phyloP scores from a whole-genome alignment of 148 eudicot genomes.

The Camellia lanceoleosa region DNA sequence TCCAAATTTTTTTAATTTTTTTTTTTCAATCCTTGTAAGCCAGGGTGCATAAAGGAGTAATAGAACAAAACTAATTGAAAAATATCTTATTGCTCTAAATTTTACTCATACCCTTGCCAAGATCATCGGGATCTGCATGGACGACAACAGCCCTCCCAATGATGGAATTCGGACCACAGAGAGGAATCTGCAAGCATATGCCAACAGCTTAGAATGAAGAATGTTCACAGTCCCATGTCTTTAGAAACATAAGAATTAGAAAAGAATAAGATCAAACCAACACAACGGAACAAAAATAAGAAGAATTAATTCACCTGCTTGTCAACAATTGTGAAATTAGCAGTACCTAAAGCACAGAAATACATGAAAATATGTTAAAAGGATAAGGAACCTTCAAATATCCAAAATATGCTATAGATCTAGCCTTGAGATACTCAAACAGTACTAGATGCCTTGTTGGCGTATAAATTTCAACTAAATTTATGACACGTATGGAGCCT shows the following conservation, averaged over 20 bases:
- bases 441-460: background rate
- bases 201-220: background rate
- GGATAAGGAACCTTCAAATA: background rate
- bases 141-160: conserved; percentile 95
- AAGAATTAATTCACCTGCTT: conserved; percentile 42
- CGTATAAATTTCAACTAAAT: too few relatives aligned
- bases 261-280: background rate
- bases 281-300: background rate
- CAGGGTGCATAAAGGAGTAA: background rate
- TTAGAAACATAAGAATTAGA: background rate
- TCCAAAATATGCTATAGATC: background rate
- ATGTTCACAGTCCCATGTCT: background rate
- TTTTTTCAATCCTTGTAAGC: background rate
- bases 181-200: conserved; percentile 56
- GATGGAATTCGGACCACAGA: conserved; percentile 66
- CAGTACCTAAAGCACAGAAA: conserved; percentile 52
- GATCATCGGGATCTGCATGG: conserved; percentile 94
- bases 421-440: background rate
- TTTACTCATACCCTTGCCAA: conserved; percentile 71
- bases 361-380: conserved; percentile 1
- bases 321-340: conserved; percentile 62
- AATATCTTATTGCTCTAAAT: background rate
- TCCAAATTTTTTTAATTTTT: background rate
- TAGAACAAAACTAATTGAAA: background rate
- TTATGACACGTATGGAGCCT: too few relatives aligned